Evolutionary conservation across 257 asterid species (phyloP).

Genomic region (Capsicum rhomboideum): DNA sequence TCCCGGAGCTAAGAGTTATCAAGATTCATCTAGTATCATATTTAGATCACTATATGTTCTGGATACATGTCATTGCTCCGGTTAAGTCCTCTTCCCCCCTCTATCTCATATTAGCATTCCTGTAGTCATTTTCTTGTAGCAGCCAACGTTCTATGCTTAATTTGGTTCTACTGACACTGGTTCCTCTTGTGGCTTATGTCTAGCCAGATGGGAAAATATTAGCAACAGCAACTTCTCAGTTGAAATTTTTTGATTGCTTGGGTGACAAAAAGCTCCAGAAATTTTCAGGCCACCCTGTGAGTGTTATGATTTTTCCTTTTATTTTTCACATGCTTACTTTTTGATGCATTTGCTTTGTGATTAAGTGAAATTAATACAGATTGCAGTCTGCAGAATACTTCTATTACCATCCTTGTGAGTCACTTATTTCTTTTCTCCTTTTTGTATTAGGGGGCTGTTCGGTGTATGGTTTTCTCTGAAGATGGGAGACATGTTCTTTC

Average conservation of each 20-base stretch:
- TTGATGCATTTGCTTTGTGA: background rate
- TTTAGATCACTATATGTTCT: background rate
- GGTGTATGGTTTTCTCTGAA: conserved; percentile 78
- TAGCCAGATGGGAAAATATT: conserved; percentile 67
- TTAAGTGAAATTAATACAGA: background rate
- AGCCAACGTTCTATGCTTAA: background rate
- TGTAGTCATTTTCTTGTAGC: background rate
- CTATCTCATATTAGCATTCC: background rate
- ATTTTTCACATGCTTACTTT: background rate
- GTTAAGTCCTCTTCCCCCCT: background rate
- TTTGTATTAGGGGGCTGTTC: conserved; percentile 60
- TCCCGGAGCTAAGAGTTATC: background rate
- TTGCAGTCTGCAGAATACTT: background rate
- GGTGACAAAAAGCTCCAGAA: conserved; percentile 71
- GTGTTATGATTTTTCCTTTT: conserved; percentile 22
- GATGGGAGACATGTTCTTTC: conserved; percentile 72
- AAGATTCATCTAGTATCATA: background rate
- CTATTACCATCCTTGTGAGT: background rate
- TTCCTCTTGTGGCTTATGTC: conserved; percentile 1
- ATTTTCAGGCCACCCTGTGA: conserved; percentile 95
- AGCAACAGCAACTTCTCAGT: conserved; percentile 75
- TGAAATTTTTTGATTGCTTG: conserved; percentile 57
- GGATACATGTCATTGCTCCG: background rate
- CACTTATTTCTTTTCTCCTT: background rate
- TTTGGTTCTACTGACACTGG: background rate